phyloP scores from a whole-genome alignment of 176 grass and related monocot genomes.

The Juncus inflexus region DNA sequence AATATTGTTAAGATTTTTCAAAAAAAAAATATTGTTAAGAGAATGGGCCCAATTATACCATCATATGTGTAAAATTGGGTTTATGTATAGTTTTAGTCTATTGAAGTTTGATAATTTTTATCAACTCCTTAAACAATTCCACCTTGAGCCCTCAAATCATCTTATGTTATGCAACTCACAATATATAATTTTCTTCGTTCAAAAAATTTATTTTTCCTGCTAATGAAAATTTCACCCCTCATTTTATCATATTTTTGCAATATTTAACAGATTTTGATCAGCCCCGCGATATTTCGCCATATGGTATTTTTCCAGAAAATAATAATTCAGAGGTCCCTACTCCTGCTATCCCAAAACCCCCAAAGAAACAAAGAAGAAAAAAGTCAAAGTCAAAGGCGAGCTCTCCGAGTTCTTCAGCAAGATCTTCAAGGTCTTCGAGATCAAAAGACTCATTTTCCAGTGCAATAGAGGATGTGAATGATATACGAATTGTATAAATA shows the following conservation, averaged over 20 bases:
- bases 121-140: too few relatives aligned
- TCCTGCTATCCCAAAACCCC: slow-evolving; percentile 46
- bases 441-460: slow-evolving; percentile 15
- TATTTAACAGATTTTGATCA: slow-evolving; percentile 48
- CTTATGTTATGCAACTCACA: too few relatives aligned
- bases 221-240: not conserved
- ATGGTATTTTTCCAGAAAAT: slow-evolving; percentile 21
- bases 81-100: too few relatives aligned
- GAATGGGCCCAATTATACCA: too few relatives aligned
- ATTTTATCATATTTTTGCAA: not conserved
- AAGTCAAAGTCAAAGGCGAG: slow-evolving; percentile 15
- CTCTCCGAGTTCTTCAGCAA: slow-evolving; percentile 14
- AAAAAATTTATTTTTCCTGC: too few relatives aligned
- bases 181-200: too few relatives aligned
- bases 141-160: too few relatives aligned
- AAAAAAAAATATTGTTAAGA: too few relatives aligned
- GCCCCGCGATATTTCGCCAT: slow-evolving; percentile 19
- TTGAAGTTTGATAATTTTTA: too few relatives aligned
- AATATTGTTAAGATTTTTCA: too few relatives aligned
- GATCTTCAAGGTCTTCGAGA: slow-evolving; percentile 40
- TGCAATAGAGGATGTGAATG: slow-evolving; percentile 3
- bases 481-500: slow-evolving; percentile 41
- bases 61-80: too few relatives aligned
- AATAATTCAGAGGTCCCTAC: slow-evolving; percentile 11
- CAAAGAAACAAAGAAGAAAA: slow-evolving; percentile 28